These are phyloP conservation scores for Nannochloropsis oceanica DNA, from an alignment of 108 stramenopile species.

Conservation along the genomic window DNA sequence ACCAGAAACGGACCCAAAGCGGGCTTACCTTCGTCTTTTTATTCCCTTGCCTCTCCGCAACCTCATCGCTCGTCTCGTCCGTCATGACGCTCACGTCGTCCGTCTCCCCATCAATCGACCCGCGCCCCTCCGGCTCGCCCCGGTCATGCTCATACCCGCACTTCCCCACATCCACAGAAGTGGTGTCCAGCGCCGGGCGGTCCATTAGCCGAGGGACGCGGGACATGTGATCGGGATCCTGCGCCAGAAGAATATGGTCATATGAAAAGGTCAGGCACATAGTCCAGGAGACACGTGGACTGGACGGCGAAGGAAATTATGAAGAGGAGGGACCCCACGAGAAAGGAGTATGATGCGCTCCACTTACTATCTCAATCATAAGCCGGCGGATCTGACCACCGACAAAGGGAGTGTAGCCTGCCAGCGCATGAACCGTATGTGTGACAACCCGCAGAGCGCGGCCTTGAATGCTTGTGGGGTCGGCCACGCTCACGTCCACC, in stretches of 20 bases:
- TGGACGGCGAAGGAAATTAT: neutral
- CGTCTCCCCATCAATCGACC: neutral
- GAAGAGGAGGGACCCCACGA: neutral
- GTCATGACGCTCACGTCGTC: neutral
- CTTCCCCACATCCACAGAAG: neutral
- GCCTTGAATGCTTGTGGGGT: neutral
- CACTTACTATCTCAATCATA: neutral
- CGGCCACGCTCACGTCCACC: neutral
- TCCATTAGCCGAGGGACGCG: neutral
- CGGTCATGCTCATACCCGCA: neutral
- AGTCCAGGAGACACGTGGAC: too few relatives aligned
- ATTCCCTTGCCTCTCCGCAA: neutral
- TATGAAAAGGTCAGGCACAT: neutral
- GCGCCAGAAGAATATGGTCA: neutral
- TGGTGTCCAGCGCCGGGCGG: neutral
- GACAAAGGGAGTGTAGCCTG: neutral
- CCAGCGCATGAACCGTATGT: neutral
- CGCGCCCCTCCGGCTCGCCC: neutral
- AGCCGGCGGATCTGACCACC: neutral
- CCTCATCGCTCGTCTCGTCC: neutral
- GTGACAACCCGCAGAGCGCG: neutral
- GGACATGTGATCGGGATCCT: neutral
- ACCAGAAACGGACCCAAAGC: neutral
- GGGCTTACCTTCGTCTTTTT: neutral
- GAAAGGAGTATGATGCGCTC: neutral